Evolutionary conservation across 148 eudicot species (phyloP).

Genomic region (Amaranthus palmeri): DNA sequence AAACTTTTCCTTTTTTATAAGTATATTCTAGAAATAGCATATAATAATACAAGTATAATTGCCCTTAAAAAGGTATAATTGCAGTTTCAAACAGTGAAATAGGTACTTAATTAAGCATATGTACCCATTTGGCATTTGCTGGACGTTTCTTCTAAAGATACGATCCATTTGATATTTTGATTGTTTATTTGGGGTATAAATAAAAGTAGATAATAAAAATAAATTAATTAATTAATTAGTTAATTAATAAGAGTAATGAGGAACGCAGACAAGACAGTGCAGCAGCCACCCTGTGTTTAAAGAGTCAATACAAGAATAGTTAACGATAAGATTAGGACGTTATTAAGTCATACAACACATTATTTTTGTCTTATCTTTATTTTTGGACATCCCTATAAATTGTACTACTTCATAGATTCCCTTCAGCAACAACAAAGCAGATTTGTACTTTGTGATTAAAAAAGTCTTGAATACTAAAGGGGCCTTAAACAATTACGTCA

Average conservation of each 20-base stretch:
- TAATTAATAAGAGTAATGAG: background rate
- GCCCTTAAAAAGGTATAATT: too few species aligned
- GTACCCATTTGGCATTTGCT: background rate
- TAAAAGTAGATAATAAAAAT: background rate
- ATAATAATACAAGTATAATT: too few species aligned
- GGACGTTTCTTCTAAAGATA: background rate
- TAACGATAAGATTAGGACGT: background rate
- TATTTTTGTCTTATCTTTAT: slow-evolving; percentile 8
- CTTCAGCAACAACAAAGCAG: background rate
- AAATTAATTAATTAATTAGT: background rate
- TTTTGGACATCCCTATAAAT: slow-evolving; percentile 1
- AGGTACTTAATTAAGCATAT: too few species aligned
- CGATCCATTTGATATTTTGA: too few species aligned
- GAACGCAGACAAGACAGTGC: slow-evolving; percentile 6
- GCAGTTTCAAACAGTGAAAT: too few species aligned
- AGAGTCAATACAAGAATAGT: too few species aligned
- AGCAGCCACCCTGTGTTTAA: slow-evolving; percentile 19
- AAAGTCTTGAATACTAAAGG: background rate
- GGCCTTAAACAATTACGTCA: background rate
- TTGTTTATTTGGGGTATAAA: background rate
- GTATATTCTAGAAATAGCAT: too few species aligned
- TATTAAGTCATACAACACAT: slow-evolving; percentile 12
- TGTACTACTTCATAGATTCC: slow-evolving; percentile 19
- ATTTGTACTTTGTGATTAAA: background rate
- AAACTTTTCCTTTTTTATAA: too few species aligned